Percentiles rank a stretch among this genome's conserved stretches.
Evolutionary conservation across 805 yeast species (phyloP).

Genomic region (Candida adriatica): DNA sequence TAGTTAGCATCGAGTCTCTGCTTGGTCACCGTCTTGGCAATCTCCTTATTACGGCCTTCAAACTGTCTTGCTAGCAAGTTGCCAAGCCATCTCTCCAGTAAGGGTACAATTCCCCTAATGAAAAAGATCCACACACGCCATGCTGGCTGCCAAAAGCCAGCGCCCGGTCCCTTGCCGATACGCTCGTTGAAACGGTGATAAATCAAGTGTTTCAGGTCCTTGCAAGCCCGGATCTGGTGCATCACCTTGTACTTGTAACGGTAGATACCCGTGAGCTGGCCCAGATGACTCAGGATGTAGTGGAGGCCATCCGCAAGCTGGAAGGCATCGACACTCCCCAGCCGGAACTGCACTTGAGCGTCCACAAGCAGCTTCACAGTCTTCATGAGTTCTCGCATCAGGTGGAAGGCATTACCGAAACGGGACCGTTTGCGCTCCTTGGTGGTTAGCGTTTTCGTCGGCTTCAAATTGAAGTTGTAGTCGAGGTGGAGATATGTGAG

Average conservation of each 20-base stretch:
- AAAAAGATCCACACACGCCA: slow-evolving; percentile 97
- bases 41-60: slow-evolving; percentile 91
- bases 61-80: slow-evolving; percentile 87
- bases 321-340: slow-evolving; percentile 88
- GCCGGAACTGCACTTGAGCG: slow-evolving; percentile 83
- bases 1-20: slow-evolving; percentile 94
- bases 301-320: slow-evolving; percentile 93
- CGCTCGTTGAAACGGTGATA: slow-evolving; percentile 75
- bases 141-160: slow-evolving; percentile 99
- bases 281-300: slow-evolving; percentile 86
- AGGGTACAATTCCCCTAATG: slow-evolving; percentile 84
- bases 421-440: slow-evolving; percentile 94
- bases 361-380: slow-evolving; percentile 85
- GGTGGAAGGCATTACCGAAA: slow-evolving; percentile 93
- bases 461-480: slow-evolving; percentile 91
- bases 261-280: slow-evolving; percentile 94
- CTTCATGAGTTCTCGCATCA: slow-evolving; percentile 82
- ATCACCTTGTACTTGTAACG: slow-evolving; percentile 95
- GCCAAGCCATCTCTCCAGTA: slow-evolving; percentile 92
- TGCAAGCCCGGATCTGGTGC: slow-evolving; percentile 96
- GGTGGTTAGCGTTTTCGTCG: slow-evolving; percentile 92
- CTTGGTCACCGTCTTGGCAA: slow-evolving; percentile 89
- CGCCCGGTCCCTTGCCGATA: slow-evolving; percentile 98
- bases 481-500: slow-evolving; percentile 89
- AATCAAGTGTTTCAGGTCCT: slow-evolving; percentile 88